Percentiles rank a stretch among this genome's conserved stretches.
Conservation (phyloP, 306 rosid genomes). For the Dalbergia cochinchinensis region DNA sequence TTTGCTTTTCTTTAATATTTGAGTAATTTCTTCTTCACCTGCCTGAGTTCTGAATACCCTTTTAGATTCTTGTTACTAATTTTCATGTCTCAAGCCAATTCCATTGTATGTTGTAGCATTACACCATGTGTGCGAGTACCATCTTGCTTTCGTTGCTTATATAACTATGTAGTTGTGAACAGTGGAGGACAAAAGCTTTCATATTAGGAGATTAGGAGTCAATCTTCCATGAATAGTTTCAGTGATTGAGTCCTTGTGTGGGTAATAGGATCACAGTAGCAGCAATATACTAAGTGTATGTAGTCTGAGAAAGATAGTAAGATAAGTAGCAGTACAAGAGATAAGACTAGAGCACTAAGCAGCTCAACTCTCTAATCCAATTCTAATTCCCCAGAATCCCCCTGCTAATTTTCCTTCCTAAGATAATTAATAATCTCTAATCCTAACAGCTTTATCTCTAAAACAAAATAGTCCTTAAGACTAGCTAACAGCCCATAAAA, state of each 20-base stretch:
- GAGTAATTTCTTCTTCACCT: slow-evolving; percentile 34
- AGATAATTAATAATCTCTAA: too few relatives aligned
- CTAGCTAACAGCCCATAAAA: too few relatives aligned
- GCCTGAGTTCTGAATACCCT: slow-evolving; percentile 16
- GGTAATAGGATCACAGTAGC: slow-evolving; percentile 1
- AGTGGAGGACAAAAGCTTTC: background rate
- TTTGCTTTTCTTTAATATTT: slow-evolving; percentile 35
- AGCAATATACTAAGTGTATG: too few relatives aligned
- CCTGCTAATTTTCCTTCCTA: too few relatives aligned
- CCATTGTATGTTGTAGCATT: slow-evolving; percentile 35
- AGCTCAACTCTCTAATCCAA: too few relatives aligned
- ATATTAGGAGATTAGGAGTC: slow-evolving; percentile 17
- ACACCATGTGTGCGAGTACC: slow-evolving; percentile 4
- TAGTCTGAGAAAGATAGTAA: too few relatives aligned
- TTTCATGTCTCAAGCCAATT: slow-evolving; percentile 30
- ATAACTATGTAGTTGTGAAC: slow-evolving; percentile 24
- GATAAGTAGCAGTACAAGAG: too few relatives aligned
- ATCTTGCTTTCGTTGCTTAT: slow-evolving; percentile 1
- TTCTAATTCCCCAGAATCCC: too few relatives aligned
- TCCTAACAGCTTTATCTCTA: too few relatives aligned
- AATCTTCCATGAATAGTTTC: slow-evolving; percentile 10
- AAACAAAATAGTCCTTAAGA: too few relatives aligned
- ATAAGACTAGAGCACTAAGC: too few relatives aligned
- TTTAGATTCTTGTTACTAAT: slow-evolving; percentile 5
- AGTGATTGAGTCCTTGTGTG: slow-evolving; percentile 8